Base-by-base conservation (phyloP, 352 stramenopile genomes). In the Globisporangium rhizosaccharum region DNA sequence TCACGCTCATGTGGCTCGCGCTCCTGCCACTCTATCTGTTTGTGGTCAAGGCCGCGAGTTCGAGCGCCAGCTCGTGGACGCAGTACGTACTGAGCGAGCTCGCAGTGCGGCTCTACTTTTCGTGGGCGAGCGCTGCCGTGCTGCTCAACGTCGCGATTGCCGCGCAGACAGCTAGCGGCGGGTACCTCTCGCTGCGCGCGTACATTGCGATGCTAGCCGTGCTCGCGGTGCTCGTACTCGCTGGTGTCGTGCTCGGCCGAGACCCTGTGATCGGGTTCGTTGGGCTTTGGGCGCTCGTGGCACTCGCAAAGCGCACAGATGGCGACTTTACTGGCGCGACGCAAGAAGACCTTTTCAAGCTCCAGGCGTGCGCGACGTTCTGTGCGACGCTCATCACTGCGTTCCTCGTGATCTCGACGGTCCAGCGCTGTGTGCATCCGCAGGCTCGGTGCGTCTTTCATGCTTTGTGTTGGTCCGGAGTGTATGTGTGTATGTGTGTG, bases 1-100 rank as follows among this genome's bases (percentile, higher is more conserved):
- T 87, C 23, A 74, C 67, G 28, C 56, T 88, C 56, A 66, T 86
- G 39, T 90, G 77, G 77, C 37, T 88, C 33, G 63, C 70, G 48
- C 59, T 87, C 15, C 67, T 87, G 57, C 68, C 65, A 17, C 68
- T 90, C 48, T 90, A 90, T 62, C 59, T 87, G 33, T 87, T 83
- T 44, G 66, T 72, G 26, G 83, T 61, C 52, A 67, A 84, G 39
- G 56, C 84, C 37, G 59, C 65, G 20, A 54, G 65, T 11, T 52
- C 66, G 5, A 68, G 70, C 17, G 68, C 74, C 8, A 57, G 76
- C 4, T 48, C 71, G 30, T 88, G 76, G 73, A 62, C 64, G 33
- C 68, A 80, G 63, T 86, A 82, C 55, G 26, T 86, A 2, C 76
- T 68, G 63, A 84, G 76, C 45, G 76, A 88, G 51, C 53, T 90